Base-by-base conservation (phyloP, 2,329 filamentous ascomycete species). In the Pseudogymnoascus sp. region DNA sequence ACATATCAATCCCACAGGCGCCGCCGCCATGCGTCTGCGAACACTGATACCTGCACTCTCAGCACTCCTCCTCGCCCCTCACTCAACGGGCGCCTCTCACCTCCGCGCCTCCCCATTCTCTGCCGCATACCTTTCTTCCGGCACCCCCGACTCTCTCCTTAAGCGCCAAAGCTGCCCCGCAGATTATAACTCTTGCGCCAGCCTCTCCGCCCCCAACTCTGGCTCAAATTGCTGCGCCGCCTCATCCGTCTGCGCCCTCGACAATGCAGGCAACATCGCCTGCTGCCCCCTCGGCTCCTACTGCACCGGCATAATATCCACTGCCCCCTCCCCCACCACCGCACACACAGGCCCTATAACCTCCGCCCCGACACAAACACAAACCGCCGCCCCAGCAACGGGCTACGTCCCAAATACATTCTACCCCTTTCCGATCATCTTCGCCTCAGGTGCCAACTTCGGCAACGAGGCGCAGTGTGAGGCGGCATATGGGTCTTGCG, bases 361-460 rank as follows among this genome's bases (percentile, higher is more conserved):
- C 6, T 31, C 63, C n/a, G 37, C 29, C 31, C 21, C 64, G n/a
- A 68, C 67, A 16, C 61, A 64, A 10, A 65, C 62, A n/a, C 35
- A 62, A 13, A 65, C 64, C 3, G 64, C 66, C 8, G 65, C 77
- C 2, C 72, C 74, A 19, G 69, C 74, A 1, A 75, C 76, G 19
- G 82, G 82, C 35, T 84, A 79, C 70, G 82, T 86, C 16, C 73
- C 78, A 44, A 86, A 87, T 70, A 68, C 75, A 26, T 86, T 81
- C 72, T 87, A 86, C 71, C 78, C 81, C 10, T 87, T 86, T 71
- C 84, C 84, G 1, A 82, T 82, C 69, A 78, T 85, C 61, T 74
- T 77, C 26, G 26, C 31, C 24, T 26, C 24, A 4, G 64, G 70
- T 56, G 84, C 81, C 1, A 78, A 77, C 11, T 85, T 83, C 65